Percentiles rank a stretch among this genome's conserved stretches.
Conservation (phyloP, 768 basidiomycete species). For the Leccinum subtestaceum region DNA sequence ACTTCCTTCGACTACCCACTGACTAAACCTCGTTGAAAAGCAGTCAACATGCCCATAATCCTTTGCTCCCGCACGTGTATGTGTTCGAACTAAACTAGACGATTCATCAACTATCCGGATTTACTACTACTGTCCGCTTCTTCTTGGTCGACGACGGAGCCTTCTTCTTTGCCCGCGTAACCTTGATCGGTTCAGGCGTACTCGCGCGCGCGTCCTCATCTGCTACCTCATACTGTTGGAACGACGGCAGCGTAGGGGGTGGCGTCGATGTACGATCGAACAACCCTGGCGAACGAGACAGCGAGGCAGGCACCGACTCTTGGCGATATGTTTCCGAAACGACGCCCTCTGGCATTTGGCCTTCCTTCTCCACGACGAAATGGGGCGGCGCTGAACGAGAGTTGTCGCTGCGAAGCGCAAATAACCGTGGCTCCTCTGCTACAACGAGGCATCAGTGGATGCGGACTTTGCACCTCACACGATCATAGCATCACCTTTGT, state of each 20-base stretch:
- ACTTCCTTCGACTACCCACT: too few relatives aligned
- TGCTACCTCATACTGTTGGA: constrained; percentile 54
- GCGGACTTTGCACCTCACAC: not conserved
- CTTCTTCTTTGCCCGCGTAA: constrained; percentile 70
- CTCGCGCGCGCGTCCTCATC: constrained; percentile 48
- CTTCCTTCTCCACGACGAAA: constrained; percentile 54
- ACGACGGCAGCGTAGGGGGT: constrained; percentile 36
- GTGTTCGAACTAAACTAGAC: too few relatives aligned
- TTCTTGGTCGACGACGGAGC: constrained; percentile 51
- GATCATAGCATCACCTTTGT: constrained; percentile 26
- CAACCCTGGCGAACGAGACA: constrained; percentile 20
- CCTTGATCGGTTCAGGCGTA: constrained; percentile 70
- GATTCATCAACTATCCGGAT: constrained; percentile 16
- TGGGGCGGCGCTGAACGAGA: constrained; percentile 42
- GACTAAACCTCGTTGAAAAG: too few relatives aligned
- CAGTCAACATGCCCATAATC: too few relatives aligned
- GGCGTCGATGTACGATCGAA: constrained; percentile 36
- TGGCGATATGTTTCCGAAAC: constrained; percentile 17
- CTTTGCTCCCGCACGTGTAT: too few relatives aligned
- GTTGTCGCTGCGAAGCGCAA: constrained; percentile 43
- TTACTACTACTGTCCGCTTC: constrained; percentile 49
- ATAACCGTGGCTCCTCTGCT: constrained; percentile 38
- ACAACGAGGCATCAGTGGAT: constrained; percentile 22
- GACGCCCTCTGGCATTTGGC: constrained; percentile 72
- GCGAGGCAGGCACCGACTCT: constrained; percentile 28